A percentile compares a stretch with the other conserved stretches of the same genome.
Evolutionary conservation across 2,329 filamentous ascomycete genomes (phyloP).

Genomic region (Coniochaeta ligniaria): DNA sequence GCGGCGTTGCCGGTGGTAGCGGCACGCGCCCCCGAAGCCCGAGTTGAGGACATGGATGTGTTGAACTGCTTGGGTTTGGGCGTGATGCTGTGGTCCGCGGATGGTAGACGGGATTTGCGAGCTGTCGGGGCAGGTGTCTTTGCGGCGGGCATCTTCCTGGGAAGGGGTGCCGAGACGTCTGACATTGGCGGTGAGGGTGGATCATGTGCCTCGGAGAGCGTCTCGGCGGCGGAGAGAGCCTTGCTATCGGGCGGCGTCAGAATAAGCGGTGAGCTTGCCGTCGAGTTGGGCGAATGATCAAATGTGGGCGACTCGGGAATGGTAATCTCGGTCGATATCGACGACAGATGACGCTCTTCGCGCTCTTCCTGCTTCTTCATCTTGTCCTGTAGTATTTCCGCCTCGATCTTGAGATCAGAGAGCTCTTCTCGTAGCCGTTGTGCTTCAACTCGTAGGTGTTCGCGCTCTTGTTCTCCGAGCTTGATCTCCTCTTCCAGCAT

Average conservation of each 20-base stretch:
- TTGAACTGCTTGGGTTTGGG: slow-evolving; percentile 40
- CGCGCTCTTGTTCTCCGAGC: slow-evolving; percentile 84
- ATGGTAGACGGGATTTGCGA: slow-evolving; percentile 46
- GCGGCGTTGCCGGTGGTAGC: slow-evolving; percentile 42
- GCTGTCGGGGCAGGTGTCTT: slow-evolving; percentile 28
- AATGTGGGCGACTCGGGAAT: slow-evolving; percentile 64
- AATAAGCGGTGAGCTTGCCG: slow-evolving; percentile 84
- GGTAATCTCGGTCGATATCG: slow-evolving; percentile 55
- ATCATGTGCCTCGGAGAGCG: slow-evolving; percentile 62
- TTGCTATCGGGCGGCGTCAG: slow-evolving; percentile 75
- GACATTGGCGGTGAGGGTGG: slow-evolving; percentile 93
- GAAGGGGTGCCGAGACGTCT: slow-evolving; percentile 63
- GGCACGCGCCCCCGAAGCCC: slow-evolving; percentile 25
- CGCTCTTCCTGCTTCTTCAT: slow-evolving; percentile 62
- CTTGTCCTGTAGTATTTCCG: slow-evolving; percentile 91
- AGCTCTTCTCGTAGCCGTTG: slow-evolving; percentile 88
- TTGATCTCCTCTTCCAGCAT: slow-evolving; percentile 95
- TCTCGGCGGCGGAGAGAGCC: slow-evolving; percentile 48
- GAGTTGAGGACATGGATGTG: slow-evolving; percentile 24
- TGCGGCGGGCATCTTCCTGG: slow-evolving; percentile 39
- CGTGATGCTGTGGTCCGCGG: slow-evolving; percentile 44
- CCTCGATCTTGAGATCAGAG: slow-evolving; percentile 88
- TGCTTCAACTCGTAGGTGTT: slow-evolving; percentile 79
- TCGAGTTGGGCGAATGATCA: slow-evolving; percentile 71
- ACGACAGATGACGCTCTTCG: slow-evolving; percentile 48